These are phyloP conservation scores for Aurinia saxatilis DNA, from an alignment of 345 rosid genomes.

Conservation along the genomic window DNA sequence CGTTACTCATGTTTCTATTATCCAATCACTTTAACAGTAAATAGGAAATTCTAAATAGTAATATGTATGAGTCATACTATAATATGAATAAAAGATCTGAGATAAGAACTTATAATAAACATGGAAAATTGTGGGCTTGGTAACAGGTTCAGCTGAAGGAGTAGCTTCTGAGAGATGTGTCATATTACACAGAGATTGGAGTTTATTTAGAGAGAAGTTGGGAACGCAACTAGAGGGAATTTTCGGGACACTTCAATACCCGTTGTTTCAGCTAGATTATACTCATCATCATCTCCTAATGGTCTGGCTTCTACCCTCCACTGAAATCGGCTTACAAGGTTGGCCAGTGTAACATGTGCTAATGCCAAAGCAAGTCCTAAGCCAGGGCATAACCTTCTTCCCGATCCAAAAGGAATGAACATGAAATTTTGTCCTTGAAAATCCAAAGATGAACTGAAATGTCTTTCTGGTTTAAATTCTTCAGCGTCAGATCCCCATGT, in stretches of 20 bases:
- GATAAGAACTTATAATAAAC: too few relatives aligned
- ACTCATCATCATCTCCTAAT: neutral
- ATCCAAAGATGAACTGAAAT: neutral
- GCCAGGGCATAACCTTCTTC: neutral
- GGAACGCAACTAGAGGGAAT: neutral
- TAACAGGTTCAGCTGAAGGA: too few relatives aligned
- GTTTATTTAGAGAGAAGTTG: neutral
- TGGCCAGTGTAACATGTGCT: neutral
- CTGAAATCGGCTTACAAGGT: neutral
- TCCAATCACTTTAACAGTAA: too few relatives aligned
- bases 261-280: neutral
- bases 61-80: too few relatives aligned
- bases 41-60: too few relatives aligned
- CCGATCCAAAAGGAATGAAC: neutral
- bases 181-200: too few relatives aligned
- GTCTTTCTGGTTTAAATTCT: slow-evolving; percentile 37
- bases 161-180: too few relatives aligned
- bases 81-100: too few relatives aligned
- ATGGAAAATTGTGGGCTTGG: too few relatives aligned
- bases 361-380: neutral
- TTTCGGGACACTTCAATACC: neutral
- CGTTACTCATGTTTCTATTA: too few relatives aligned
- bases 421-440: neutral
- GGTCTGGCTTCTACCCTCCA: neutral
- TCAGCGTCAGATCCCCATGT: slow-evolving; percentile 38